Conservation (phyloP, 306 rosid genomes). For the Dryas drummondii region DNA sequence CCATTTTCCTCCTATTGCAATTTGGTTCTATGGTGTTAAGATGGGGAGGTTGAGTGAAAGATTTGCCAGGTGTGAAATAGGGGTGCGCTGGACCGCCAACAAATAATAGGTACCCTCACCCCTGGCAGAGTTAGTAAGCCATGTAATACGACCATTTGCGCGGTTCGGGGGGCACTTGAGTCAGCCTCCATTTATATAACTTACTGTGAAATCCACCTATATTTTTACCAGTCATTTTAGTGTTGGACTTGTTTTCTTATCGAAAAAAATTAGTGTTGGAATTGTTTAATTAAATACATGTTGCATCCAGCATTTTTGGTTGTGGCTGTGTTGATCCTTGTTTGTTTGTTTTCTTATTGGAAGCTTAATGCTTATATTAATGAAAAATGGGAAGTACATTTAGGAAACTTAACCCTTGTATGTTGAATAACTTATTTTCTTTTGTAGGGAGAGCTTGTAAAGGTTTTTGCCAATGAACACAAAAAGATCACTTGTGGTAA, state of each 20-base stretch:
- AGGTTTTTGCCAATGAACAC: slow-evolving; percentile 74
- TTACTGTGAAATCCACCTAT: too few species aligned
- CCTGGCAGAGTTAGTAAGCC: background rate
- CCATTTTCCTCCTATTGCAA: too few species aligned
- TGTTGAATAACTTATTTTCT: slow-evolving; percentile 16
- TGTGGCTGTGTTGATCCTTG: background rate
- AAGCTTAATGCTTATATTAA: background rate
- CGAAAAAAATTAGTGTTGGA: background rate
- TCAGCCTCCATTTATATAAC: too few species aligned
- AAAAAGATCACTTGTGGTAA: slow-evolving; percentile 80
- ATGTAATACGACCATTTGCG: background rate
- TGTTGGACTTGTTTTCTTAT: too few species aligned
- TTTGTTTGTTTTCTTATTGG: too few species aligned
- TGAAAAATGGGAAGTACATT: background rate
- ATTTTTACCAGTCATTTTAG: too few species aligned
- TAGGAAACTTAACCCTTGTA: background rate
- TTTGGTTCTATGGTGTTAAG: too few species aligned
- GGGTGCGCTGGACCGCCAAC: background rate
- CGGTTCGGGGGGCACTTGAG: background rate
- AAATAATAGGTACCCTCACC: background rate
- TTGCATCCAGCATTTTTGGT: background rate
- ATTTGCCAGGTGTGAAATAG: too few species aligned
- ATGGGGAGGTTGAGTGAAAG: too few species aligned
- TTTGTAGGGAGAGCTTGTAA: slow-evolving; percentile 92
- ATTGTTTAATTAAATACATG: background rate